Conservation (phyloP, 768 basidiomycete genomes). For the Tulasnella sp. region DNA sequence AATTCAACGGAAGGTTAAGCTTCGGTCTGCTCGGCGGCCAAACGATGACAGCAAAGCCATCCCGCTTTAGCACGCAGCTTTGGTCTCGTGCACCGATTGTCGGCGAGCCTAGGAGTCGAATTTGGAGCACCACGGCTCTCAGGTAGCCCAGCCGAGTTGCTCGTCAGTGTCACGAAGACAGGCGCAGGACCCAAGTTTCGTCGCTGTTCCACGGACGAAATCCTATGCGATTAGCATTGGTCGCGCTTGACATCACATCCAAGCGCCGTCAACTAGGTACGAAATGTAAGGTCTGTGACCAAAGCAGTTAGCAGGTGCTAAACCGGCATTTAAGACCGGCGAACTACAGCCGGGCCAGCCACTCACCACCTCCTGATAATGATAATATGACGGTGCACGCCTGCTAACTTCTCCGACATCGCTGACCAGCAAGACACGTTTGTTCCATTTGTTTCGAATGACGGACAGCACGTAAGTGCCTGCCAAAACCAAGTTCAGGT, state of each 20-base stretch:
- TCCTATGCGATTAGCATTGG: too few species aligned
- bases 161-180: background rate
- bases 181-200: background rate
- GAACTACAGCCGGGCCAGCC: background rate
- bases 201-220: background rate
- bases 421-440: background rate
- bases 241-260: background rate
- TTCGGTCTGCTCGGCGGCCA: background rate
- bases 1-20: background rate
- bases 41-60: background rate
- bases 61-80: background rate
- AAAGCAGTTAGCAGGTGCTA: background rate
- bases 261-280: background rate
- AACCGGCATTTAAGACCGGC: background rate
- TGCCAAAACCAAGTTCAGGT: background rate
- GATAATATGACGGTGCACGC: background rate
- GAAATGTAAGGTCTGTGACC: background rate
- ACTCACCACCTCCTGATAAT: background rate
- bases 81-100: constrained; percentile 9
- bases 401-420: background rate
- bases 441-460: background rate
- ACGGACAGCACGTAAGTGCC: background rate
- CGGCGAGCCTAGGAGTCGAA: constrained; percentile 1
- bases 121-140: background rate
- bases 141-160: background rate